phyloP scores from a whole-genome alignment of 495 filamentous ascomycete species.

The Aspergillus avenaceus region DNA sequence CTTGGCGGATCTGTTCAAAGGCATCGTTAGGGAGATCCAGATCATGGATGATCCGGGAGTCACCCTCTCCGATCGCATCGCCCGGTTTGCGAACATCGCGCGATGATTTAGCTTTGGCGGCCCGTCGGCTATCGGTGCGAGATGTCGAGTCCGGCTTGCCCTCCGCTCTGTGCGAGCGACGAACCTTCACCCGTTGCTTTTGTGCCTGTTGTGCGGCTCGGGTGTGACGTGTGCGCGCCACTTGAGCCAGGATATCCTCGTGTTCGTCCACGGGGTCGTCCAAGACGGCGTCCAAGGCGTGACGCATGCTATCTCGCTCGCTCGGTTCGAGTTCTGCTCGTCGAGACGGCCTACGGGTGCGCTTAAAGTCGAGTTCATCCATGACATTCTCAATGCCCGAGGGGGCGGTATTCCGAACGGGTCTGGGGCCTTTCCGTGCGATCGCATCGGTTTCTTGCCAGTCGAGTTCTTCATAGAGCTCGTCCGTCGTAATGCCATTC shows the following conservation, averaged over 20 bases:
- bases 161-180: slow-evolving; percentile 31
- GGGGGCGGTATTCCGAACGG: slow-evolving; percentile 15
- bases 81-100: slow-evolving; percentile 20
- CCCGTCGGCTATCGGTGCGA: slow-evolving; percentile 7
- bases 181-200: slow-evolving; percentile 25
- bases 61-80: slow-evolving; percentile 66
- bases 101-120: slow-evolving; percentile 9
- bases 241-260: slow-evolving; percentile 12
- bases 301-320: neutral
- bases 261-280: slow-evolving; percentile 19
- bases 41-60: slow-evolving; percentile 70
- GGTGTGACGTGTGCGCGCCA: slow-evolving; percentile 1
- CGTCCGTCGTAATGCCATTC: slow-evolving; percentile 53
- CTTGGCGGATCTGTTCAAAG: slow-evolving; percentile 67
- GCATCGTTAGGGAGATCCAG: slow-evolving; percentile 54
- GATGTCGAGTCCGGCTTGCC: slow-evolving; percentile 17
- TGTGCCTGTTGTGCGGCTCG: slow-evolving; percentile 3
- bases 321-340: neutral
- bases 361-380: slow-evolving; percentile 30
- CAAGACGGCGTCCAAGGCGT: slow-evolving; percentile 8
- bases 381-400: slow-evolving; percentile 37
- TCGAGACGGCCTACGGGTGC: neutral
- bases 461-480: slow-evolving; percentile 53
- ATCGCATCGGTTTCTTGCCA: slow-evolving; percentile 42
- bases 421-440: slow-evolving; percentile 21